Conservation (phyloP, 2,329 filamentous ascomycete genomes). For the Cyanodermella asteris region DNA sequence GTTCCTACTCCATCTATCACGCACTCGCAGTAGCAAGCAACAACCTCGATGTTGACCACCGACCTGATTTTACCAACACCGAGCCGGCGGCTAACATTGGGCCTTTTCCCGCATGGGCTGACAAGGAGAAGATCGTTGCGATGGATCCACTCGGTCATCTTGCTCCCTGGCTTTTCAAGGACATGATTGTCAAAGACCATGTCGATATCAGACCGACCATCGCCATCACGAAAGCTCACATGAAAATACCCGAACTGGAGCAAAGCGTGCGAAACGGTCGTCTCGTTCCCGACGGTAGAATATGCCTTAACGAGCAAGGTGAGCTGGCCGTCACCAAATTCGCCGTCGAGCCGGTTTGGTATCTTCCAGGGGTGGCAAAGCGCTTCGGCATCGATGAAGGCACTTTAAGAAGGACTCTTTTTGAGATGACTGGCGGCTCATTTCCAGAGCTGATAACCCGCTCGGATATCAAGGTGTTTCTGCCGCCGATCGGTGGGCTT, state of each 20-base stretch:
- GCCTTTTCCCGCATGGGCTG: slow-evolving; percentile 73
- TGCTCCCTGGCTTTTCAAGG: slow-evolving; percentile 61
- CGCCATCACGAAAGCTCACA: slow-evolving; percentile 77
- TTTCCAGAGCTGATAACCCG: slow-evolving; percentile 94
- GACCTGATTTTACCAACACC: slow-evolving; percentile 59
- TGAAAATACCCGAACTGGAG: slow-evolving; percentile 89
- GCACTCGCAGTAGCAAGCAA: slow-evolving; percentile 82
- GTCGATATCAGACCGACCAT: slow-evolving; percentile 79
- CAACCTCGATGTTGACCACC: slow-evolving; percentile 65
- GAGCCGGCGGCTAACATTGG: slow-evolving; percentile 81
- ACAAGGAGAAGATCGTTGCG: slow-evolving; percentile 83
- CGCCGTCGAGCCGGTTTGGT: slow-evolving; percentile 87
- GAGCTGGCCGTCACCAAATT: slow-evolving; percentile 92
- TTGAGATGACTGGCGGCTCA: slow-evolving; percentile 87
- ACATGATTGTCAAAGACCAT: slow-evolving; percentile 55
- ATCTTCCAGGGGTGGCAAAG: slow-evolving; percentile 69
- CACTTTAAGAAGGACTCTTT: slow-evolving; percentile 62
- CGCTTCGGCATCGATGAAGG: slow-evolving; percentile 89
- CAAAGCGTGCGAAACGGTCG: slow-evolving; percentile 65
- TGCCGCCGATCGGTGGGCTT: slow-evolving; percentile 84
- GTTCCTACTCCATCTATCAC: slow-evolving; percentile 91
- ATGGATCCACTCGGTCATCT: slow-evolving; percentile 93
- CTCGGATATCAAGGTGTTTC: slow-evolving; percentile 81
- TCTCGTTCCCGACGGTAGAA: slow-evolving; percentile 62
- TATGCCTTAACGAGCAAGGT: slow-evolving; percentile 65